Percentiles rank a stretch among this genome's conserved stretches.
Evolutionary conservation across 1,139 yeast species (phyloP).

Genomic region (Saccharomyces hybrid): DNA sequence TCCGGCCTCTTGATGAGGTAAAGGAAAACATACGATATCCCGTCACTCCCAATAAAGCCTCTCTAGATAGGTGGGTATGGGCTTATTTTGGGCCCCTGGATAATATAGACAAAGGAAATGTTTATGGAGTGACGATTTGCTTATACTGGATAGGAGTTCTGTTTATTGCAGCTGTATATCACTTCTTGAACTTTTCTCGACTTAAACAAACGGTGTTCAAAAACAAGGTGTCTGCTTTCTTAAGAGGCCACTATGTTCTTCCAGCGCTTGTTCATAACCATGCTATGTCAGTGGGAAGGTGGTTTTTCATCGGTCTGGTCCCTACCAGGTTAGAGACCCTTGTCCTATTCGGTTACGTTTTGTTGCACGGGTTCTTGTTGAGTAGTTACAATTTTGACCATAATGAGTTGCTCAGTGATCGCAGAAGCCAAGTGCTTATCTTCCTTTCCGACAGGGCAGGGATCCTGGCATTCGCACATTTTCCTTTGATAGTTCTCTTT

Average conservation of each 20-base stretch:
- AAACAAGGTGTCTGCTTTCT: not conserved
- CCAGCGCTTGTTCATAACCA: not conserved
- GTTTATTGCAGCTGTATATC: not conserved
- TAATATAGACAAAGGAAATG: slow-evolving; percentile 1
- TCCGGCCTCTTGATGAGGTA: not conserved
- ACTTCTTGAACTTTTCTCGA: not conserved
- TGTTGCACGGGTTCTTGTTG: slow-evolving; percentile 39
- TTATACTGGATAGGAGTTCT: not conserved
- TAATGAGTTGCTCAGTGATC: slow-evolving; percentile 16
- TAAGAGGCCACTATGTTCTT: not conserved
- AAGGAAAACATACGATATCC: not conserved
- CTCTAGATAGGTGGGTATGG: not conserved
- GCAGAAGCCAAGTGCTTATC: slow-evolving; percentile 34
- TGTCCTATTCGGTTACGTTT: slow-evolving; percentile 41
- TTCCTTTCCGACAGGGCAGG: slow-evolving; percentile 47
- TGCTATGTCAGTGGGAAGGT: not conserved
- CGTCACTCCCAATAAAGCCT: not conserved
- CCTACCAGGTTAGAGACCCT: slow-evolving; percentile 53
- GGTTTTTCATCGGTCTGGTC: slow-evolving; percentile 13
- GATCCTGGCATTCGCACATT: slow-evolving; percentile 38
- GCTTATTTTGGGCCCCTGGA: slow-evolving; percentile 1
- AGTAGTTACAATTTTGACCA: slow-evolving; percentile 35
- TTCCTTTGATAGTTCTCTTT: slow-evolving; percentile 47
- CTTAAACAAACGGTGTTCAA: not conserved
- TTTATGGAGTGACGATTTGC: not conserved